Conservation (phyloP, 768 basidiomycete species). For the Rhodocollybia butyracea region DNA sequence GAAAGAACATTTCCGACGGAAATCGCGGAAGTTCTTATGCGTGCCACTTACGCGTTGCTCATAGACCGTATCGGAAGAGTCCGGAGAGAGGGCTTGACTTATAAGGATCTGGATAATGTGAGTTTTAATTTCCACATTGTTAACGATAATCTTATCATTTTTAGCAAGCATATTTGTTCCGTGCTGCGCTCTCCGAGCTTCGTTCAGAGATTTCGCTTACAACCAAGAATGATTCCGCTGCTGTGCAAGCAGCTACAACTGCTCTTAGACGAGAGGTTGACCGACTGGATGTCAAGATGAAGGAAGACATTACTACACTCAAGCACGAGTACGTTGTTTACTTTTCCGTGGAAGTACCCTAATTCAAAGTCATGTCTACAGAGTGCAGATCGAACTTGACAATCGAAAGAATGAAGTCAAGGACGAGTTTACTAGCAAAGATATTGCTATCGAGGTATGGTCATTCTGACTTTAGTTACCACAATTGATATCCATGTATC, state of each 20-base stretch:
- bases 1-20: conserved; percentile 73
- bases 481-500: not conserved
- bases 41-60: conserved; percentile 75
- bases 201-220: conserved; percentile 81
- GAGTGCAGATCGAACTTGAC: conserved; percentile 96
- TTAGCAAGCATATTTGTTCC: conserved; percentile 94
- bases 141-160: too few species aligned
- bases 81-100: conserved; percentile 63
- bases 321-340: conserved; percentile 80
- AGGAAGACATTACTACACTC: conserved; percentile 83
- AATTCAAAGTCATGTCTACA: conserved; percentile 27
- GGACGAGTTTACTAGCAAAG: conserved; percentile 78
- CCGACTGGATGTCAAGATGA: conserved; percentile 82
- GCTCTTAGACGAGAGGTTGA: conserved; percentile 87
- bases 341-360: not conserved
- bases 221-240: conserved; percentile 79
- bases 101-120: conserved; percentile 83
- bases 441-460: conserved; percentile 79
- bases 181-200: conserved; percentile 88
- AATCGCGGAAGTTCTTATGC: conserved; percentile 78
- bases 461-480: not conserved
- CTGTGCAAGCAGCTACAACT: conserved; percentile 74
- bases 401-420: conserved; percentile 89
- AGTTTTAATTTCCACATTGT: too few species aligned
- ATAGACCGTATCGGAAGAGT: conserved; percentile 75